Evolutionary conservation across 306 rosid species (phyloP).

Genomic region (Clitoria ternatea): DNA sequence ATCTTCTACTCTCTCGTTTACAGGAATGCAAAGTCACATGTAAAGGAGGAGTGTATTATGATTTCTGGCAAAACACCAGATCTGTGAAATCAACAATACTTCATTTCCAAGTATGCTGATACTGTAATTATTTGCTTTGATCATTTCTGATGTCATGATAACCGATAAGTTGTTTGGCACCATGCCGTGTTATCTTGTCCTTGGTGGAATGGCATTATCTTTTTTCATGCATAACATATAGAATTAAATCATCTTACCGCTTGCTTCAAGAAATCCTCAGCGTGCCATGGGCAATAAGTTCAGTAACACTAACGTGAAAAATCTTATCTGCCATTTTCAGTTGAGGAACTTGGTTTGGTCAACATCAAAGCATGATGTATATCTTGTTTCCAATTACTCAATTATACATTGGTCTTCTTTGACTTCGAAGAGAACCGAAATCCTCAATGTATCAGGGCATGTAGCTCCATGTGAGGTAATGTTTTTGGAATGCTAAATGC

Average conservation of each 20-base stretch:
- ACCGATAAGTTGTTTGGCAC: neutral
- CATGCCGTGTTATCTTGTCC: neutral
- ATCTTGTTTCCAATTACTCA: slow-evolving; percentile 67
- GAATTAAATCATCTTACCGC: neutral
- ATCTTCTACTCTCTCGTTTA: neutral
- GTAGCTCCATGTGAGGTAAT: slow-evolving; percentile 78
- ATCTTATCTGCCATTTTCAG: slow-evolving; percentile 37
- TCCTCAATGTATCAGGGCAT: slow-evolving; percentile 67
- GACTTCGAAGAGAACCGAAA: slow-evolving; percentile 44
- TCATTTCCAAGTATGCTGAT: slow-evolving; percentile 60
- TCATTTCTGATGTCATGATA: neutral
- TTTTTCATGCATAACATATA: neutral
- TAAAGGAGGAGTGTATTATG: slow-evolving; percentile 61
- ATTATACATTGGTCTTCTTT: slow-evolving; percentile 73
- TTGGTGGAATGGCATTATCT: neutral
- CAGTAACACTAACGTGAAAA: neutral
- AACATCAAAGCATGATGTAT: slow-evolving; percentile 79
- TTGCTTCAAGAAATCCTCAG: neutral
- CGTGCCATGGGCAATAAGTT: neutral
- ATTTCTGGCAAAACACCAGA: slow-evolving; percentile 68
- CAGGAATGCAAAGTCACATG: slow-evolving; percentile 62
- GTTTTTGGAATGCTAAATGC: neutral
- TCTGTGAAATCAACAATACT: slow-evolving; percentile 85
- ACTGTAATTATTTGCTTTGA: neutral
- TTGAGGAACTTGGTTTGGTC: slow-evolving; percentile 89